Evolutionary conservation across 805 yeast species (phyloP), one percentile per base, ranked within the genome.

Genomic region (Jamesozyma lodderae): DNA sequence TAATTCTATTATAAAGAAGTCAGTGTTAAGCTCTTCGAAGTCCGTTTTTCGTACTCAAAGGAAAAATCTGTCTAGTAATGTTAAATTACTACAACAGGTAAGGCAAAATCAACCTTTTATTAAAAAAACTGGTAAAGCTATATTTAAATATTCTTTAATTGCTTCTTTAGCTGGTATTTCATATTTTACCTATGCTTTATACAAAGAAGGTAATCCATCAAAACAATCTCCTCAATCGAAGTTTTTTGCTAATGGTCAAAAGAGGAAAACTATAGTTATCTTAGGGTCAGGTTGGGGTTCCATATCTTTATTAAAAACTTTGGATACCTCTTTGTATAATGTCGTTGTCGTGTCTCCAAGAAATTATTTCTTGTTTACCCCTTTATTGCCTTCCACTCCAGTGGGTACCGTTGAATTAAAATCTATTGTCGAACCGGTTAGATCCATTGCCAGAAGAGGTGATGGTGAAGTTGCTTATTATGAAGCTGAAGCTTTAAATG

Each of bases 251-350:
- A 68, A 68, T 46, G 70, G 70, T 31, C 53, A 62, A 28, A 64
- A 62, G 35, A 62, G 64, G 45, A 66, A 66, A 53, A 66, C 67
- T 16, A 37, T 68, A 42, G 92, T 90, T 37, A 79, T 73, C 63
- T 75, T 75, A 57, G 94, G 94, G 44, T 78, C 95, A 17, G 97
- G 96, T 38, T 88, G 97, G 97, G 96, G 95, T 43, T 75, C 94
- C 10, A 80, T 88, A 38, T 79, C 95, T 6, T 66, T 87, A 44
- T 71, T 88, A 64, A 85, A 84, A 67, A 75, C 78, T 57, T 68
- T 88, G 60, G 96, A 88, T 60, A 81, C 96, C 30, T 69, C 88
- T 34, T 69, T 80, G 60, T 88, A 86, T 67, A 85, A 90, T 58
- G 96, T 88, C 36, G 77, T 86, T 35, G 78, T 88, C 40, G 82